Base-by-base conservation (phyloP, 768 basidiomycete genomes). In the Kwoniella newhampshirensis region DNA sequence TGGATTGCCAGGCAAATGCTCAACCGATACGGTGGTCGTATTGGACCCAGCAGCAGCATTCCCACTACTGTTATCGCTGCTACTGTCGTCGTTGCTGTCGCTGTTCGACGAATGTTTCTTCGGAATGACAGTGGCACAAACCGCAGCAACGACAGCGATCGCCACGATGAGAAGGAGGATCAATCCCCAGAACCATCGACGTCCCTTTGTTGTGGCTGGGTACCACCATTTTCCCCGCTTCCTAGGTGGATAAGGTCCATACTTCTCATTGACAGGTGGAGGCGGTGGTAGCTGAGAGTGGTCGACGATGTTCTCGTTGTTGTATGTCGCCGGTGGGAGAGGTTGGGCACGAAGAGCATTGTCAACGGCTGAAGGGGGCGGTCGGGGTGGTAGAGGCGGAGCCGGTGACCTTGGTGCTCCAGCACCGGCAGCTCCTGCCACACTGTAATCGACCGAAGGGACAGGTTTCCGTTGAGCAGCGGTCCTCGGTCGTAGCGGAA, bases 181-280 rank as follows among this genome's bases (percentile, higher is more conserved):
- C 11, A 42, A 44, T n/a, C 47, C 43, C 59, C 59, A 61, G 47
- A 55, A 61, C 48, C 49, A 46, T 35, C 43, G 49, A 21, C 59
- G 39, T 17, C 59, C 59, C 39, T 35, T 45, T 21, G 37, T 55
- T 5, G 40, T 42, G 17, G 54, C 27, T 1, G 59, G 59, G 45
- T 61, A 61, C 47, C 53, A 55, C 48, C 49, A 55, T 49, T 39
- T 56, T 35, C 41, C 42, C 13, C 43, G 42, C 43, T 51, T 54
- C 32, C 37, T 39, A 41, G 47, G 39, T 35, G 47, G 53, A 27
- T 60, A 49, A 2, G 26, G 39, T 28, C 42, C 51, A 54, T 44
- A 46, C 18, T 27, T 39, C 47, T 54, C 42, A 21, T 46, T 46
- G 35, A 51, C 47, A 4, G 25, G 36, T 32, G 40, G 18, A 17